Conservation (phyloP, 257 asterid species). For the Solanum chmielewskii region DNA sequence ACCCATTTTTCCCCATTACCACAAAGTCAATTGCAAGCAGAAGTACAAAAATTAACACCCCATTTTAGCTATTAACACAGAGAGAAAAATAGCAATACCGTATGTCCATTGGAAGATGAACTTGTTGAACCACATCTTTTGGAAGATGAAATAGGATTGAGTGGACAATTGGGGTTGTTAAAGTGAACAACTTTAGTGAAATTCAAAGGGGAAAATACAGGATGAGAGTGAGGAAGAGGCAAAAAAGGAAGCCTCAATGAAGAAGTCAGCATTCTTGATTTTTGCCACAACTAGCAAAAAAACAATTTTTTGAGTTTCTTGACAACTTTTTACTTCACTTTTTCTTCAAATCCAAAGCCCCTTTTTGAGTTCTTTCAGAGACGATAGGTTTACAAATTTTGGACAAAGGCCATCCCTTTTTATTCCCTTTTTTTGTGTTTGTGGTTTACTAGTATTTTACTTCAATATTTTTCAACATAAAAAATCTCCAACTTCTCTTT, state of each 20-base stretch:
- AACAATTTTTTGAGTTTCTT: background rate
- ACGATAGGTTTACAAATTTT: constrained; percentile 1
- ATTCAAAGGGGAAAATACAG: constrained; percentile 5
- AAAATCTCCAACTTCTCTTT: background rate
- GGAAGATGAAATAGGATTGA: constrained; percentile 9
- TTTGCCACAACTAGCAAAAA: background rate
- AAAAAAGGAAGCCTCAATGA: constrained; percentile 16
- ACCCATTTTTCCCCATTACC: background rate
- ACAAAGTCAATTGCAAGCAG: background rate
- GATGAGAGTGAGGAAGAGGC: constrained; percentile 26
- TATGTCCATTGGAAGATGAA: constrained; percentile 7
- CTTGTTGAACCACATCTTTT: constrained; percentile 15
- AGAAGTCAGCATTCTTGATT: constrained; percentile 21
- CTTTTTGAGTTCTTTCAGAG: background rate
- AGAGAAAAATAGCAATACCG: background rate
- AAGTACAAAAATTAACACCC: background rate
- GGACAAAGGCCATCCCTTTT: constrained; percentile 5
- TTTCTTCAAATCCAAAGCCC: background rate
- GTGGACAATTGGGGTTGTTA: background rate
- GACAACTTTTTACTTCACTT: background rate
- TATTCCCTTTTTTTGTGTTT: background rate
- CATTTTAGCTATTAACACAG: background rate
- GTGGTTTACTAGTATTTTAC: background rate
- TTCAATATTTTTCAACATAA: background rate
- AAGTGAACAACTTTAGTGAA: background rate